A percentile compares a stretch with the other conserved stretches of the same genome.
These are phyloP conservation scores for Wallacemonas sp. DNA, from an alignment of 208 protist species.

Conservation along the genomic window DNA sequence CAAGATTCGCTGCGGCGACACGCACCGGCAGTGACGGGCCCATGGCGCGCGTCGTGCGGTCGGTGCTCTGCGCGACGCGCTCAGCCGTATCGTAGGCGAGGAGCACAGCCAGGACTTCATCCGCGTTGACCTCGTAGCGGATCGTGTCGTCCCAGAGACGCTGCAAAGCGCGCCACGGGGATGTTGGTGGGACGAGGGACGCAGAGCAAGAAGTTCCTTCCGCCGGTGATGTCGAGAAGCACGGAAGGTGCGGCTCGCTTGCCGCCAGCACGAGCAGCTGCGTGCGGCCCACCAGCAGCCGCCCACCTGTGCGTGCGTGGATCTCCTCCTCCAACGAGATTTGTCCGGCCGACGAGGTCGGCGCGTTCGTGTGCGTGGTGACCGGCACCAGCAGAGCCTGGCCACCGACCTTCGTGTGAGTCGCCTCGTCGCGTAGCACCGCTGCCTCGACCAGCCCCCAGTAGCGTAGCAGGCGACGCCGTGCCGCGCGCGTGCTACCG, in stretches of 20 bases:
- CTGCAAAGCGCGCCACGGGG: slow-evolving; percentile 25
- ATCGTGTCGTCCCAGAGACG: slow-evolving; percentile 39
- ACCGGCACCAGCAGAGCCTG: slow-evolving; percentile 20
- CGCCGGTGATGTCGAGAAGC: slow-evolving; percentile 6
- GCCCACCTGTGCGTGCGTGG: too few relatives aligned
- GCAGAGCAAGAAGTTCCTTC: background rate
- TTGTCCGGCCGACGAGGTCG: background rate
- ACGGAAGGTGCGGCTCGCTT: slow-evolving; percentile 1
- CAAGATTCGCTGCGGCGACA: slow-evolving; percentile 32
- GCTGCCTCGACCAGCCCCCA: slow-evolving; percentile 31
- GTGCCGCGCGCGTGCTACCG: slow-evolving; percentile 10
- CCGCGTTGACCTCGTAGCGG: slow-evolving; percentile 40
- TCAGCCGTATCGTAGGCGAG: slow-evolving; percentile 20
- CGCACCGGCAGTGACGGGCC: slow-evolving; percentile 20
- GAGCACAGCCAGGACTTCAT: slow-evolving; percentile 32
- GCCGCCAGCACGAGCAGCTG: slow-evolving; percentile 3
- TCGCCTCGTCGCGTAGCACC: slow-evolving; percentile 7
- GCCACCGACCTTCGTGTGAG: background rate
- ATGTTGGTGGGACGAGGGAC: background rate
- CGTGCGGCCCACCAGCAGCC: background rate
- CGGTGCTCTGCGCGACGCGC: slow-evolving; percentile 4
- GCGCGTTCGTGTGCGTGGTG: slow-evolving; percentile 3
- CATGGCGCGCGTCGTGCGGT: slow-evolving; percentile 24
- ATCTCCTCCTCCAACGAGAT: too few relatives aligned
- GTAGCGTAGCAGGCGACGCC: slow-evolving; percentile 28